Evolutionary conservation across 2,329 filamentous ascomycete species (phyloP), one percentile per base, ranked within the genome.

Genomic region (Trichophyton simii): DNA sequence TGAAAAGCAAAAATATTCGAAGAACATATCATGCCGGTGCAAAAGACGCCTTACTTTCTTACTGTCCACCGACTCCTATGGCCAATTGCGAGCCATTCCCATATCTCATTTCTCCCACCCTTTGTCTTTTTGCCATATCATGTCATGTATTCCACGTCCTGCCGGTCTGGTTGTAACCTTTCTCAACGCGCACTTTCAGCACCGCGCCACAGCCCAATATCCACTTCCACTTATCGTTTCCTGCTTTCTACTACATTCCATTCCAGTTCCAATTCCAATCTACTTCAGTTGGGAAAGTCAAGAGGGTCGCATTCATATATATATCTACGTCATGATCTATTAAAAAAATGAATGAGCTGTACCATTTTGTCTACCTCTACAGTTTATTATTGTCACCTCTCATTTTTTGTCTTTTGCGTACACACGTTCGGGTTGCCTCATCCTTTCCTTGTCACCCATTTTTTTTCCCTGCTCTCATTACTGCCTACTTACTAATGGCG

Each of bases 271-370:
- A 36, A 20, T 36, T 55, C 31, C 50, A 55, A 55, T 55, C 50
- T 55, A 55, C 28, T 36, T 55, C 15, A 55, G 50, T 38, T 55
- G 50, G 50, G 50, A 55, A 55, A 55, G 31, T 15, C 50, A 18
- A 31, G 31, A 36, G 50, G 50, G 25, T 36, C 50, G 18, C 50
- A 55, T 55, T 55, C 50, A 55, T 55, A 55, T 55, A 55, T 55
- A 55, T 55, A 55, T 55, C 28, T 55, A 55, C 28, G 2, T 34
- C 50, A 55, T 55, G 50, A 55, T 55, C 50, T 55, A 55, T 55
- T 55, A 55, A 55, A 18, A 55, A 55, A 55, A 55, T 55, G 50
- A 55, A 55, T 55, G 50, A 55, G 50, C 34, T 55, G 50, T 55
- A 55, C 34, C 50, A 55, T 55, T 55, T 54, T 55, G 20, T n/a